Evolutionary conservation across 176 grass and related monocot genomes (phyloP), one percentile per base, ranked within the genome.

Genomic region (Aegilops tauschii): DNA sequence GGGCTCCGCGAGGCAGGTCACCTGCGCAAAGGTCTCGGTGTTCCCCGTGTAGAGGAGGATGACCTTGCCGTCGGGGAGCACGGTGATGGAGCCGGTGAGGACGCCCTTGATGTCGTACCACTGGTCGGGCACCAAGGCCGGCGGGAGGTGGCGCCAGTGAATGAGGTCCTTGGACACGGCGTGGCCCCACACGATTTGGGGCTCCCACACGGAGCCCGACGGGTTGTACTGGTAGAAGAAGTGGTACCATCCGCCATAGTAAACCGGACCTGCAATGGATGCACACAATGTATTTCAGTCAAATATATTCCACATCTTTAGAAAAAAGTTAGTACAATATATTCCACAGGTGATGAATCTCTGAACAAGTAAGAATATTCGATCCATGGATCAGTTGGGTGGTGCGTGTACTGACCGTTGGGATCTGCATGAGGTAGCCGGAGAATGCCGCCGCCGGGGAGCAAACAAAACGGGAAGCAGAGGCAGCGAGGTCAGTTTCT

Each of bases 1-100:
- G 0, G 92, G 92, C 12, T 73, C 8, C 13, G 92, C 92, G 4
- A 94, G 77, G 84, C 89, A 89, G 71, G 89, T 87, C 1, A 94
- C 92, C 84, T 94, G 92, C 1, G 28, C 73, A 1, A 54, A 49
- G 0, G 73, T 54, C 14, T 76, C 28, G 14, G 73, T 76, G 73
- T 52, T 54, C 0, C 73, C 73, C 0, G 73, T 76, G 45, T 76
- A 76, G 45, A 76, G 73, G 14, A 76, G 44, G 73, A 54, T 20
- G 73, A 76, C 45, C 45, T 5, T 9, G 3, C 73, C 45, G 45
- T 76, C 73, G 27, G 73, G 73, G 73, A 76, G 73, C 8, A 76
- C 45, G 4, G 73, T 76, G 73, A 54, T 54, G 45, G 73, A 76
- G 45, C 73, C 73, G 8, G 73, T 76, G 1, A 52, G 16, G 9